These are phyloP conservation scores for Fusarium acutatum DNA, from an alignment of 2,329 filamentous ascomycete species.

Conservation along the genomic window DNA sequence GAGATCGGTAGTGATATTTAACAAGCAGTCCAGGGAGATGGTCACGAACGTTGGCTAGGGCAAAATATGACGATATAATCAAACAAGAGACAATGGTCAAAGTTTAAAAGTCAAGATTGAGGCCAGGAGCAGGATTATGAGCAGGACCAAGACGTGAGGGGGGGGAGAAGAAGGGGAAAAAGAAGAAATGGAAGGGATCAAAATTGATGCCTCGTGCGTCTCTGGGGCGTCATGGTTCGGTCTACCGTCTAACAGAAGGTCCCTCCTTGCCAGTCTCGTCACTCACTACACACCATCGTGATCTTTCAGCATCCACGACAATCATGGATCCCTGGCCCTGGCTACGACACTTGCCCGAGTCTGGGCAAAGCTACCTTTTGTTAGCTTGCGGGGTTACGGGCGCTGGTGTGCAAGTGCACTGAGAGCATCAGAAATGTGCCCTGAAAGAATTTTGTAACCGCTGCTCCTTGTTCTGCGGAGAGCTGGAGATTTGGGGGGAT, in stretches of 20 bases:
- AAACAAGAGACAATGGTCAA: slow-evolving; percentile 1
- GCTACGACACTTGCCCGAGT: slow-evolving; percentile 34
- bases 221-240: slow-evolving; percentile 43
- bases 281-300: slow-evolving; percentile 42
- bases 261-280: slow-evolving; percentile 11
- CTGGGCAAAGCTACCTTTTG: slow-evolving; percentile 27
- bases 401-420: slow-evolving; percentile 12
- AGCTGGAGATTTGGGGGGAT: slow-evolving; percentile 9
- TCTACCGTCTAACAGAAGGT: slow-evolving; percentile 33
- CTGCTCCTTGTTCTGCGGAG: background rate
- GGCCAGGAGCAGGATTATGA: background rate
- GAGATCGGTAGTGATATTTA: slow-evolving; percentile 24
- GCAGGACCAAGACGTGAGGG: background rate
- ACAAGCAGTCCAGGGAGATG: background rate
- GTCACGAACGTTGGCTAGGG: background rate
- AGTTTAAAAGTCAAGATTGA: slow-evolving; percentile 3
- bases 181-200: slow-evolving; percentile 26
- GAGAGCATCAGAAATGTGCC: slow-evolving; percentile 1
- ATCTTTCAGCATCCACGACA: slow-evolving; percentile 35
- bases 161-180: slow-evolving; percentile 29
- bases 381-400: slow-evolving; percentile 40
- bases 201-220: slow-evolving; percentile 37
- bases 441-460: background rate
- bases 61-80: slow-evolving; percentile 9
- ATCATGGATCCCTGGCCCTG: slow-evolving; percentile 38